Conservation (phyloP, 2,329 filamentous ascomycete genomes). For the Fusarium hainanense region DNA sequence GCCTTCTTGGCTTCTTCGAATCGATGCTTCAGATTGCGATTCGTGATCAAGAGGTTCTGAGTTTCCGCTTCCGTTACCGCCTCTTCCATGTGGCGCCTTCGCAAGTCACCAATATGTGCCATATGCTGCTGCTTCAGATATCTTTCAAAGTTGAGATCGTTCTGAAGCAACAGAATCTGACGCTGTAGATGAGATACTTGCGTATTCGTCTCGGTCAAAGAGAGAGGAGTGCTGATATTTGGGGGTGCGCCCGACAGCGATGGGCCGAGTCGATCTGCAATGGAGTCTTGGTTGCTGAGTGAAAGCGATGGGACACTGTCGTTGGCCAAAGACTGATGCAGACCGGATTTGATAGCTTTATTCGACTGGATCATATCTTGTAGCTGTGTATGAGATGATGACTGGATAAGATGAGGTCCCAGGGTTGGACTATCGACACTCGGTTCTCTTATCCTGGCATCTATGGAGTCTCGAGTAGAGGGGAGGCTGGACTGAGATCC, state of each 20-base stretch:
- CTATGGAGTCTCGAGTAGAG: slow-evolving; percentile 57
- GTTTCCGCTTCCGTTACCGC: slow-evolving; percentile 84
- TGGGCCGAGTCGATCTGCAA: slow-evolving; percentile 52
- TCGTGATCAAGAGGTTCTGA: slow-evolving; percentile 81
- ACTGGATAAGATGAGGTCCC: slow-evolving; percentile 60
- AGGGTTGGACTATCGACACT: slow-evolving; percentile 72
- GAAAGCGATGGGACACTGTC: slow-evolving; percentile 68
- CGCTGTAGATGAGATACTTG: slow-evolving; percentile 71
- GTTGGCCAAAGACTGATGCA: slow-evolving; percentile 66
- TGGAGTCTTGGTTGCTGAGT: slow-evolving; percentile 62
- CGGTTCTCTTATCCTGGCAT: slow-evolving; percentile 50
- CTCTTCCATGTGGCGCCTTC: slow-evolving; percentile 78
- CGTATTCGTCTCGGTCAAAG: slow-evolving; percentile 50
- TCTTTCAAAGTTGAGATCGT: slow-evolving; percentile 84
- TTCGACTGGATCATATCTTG: slow-evolving; percentile 71
- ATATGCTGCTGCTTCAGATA: slow-evolving; percentile 88
- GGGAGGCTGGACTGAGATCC: slow-evolving; percentile 64
- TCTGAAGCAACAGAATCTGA: slow-evolving; percentile 79
- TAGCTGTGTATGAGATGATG: slow-evolving; percentile 65
- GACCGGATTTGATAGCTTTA: slow-evolving; percentile 65
- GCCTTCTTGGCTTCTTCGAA: slow-evolving; percentile 78
- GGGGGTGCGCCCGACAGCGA: slow-evolving; percentile 46
- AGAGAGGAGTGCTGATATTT: slow-evolving; percentile 44
- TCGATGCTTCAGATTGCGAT: slow-evolving; percentile 77
- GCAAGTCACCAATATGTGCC: slow-evolving; percentile 81